A percentile compares a stretch with the other conserved stretches of the same genome.
Evolutionary conservation across 2,329 filamentous ascomycete species (phyloP).

Genomic region (Zymoseptoria tritici): DNA sequence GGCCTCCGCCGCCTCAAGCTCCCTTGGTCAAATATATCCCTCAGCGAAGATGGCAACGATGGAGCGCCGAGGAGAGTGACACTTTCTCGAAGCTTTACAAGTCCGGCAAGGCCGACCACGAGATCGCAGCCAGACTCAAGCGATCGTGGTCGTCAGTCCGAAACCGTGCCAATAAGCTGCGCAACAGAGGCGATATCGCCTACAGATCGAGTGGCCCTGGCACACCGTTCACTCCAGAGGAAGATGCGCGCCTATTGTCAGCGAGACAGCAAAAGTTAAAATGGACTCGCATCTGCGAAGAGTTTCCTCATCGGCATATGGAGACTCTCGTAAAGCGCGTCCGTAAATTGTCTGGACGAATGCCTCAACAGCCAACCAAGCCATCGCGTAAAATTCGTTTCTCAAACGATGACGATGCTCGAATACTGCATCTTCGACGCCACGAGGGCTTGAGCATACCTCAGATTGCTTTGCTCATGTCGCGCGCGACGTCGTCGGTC

Average conservation of each 20-base stretch:
- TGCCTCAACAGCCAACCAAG: too few relatives aligned
- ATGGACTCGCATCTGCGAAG: background rate
- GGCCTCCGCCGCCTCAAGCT: too few relatives aligned
- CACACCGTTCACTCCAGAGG: background rate
- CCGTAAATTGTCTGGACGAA: background rate
- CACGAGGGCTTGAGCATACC: background rate
- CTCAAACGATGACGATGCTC: background rate
- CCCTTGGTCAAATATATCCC: too few relatives aligned
- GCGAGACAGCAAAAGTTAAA: background rate
- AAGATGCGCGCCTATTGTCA: background rate
- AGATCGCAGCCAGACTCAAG: background rate
- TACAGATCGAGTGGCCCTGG: background rate
- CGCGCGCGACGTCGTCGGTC: background rate
- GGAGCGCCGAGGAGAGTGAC: background rate
- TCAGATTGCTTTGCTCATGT: background rate
- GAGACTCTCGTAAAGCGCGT: background rate
- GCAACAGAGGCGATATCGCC: background rate
- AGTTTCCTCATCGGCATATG: background rate
- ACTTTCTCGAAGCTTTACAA: background rate
- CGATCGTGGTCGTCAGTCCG: background rate
- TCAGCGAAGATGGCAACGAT: background rate
- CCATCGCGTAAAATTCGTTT: too few relatives aligned
- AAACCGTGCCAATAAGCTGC: background rate
- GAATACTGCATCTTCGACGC: background rate
- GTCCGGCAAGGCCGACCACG: background rate